Base-by-base conservation (phyloP, 2,329 filamentous ascomycete genomes). In the Fusarium virguliforme region DNA sequence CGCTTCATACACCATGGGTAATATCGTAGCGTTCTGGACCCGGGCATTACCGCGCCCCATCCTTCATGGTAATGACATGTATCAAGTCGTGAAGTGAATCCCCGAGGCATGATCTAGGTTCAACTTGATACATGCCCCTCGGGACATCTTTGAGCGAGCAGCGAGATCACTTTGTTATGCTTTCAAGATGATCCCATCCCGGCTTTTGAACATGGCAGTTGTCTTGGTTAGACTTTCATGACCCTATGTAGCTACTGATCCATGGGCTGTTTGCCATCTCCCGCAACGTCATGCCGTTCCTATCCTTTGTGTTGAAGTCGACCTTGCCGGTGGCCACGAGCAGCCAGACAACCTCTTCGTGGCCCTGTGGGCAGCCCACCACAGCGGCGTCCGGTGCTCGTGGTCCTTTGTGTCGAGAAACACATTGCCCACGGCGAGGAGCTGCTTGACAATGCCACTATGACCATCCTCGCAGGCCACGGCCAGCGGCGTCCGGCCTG, bases 301-400 rank as follows among this genome's bases (percentile, higher is more conserved):
- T 24, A 18, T 34, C 28, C 50, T 34, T 34, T 12, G 24, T 24
- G 12, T 32, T n/a, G 24, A 34, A 12, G 18, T 53, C 50, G 28
- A 53, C 50, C 30, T 32, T 53, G 18, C 48, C 28, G 24, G 50
- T 55, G 32, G 34, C 51, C 18, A 55, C 32, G 26, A 55, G 51
- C 22, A 24, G 34, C 51, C 34, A 26, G 24, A 55, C 51, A 13
- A 28, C 8, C 34, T 35, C 51, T 35, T 55, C 51, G 32, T 38
- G 34, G 13, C 51, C 51, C 32, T 55, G 7, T 26, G 22, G 24
- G 51, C 24, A 13, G 51, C 51, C 18, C 24, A 55, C 22, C 22
- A 55, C 10, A 58, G 28, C 26, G 55, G 55, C n/a, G 55, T 58
- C n/a, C 24, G 10, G 26, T 32, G 37, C 4, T 43, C 38, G 3